Conservation (phyloP, 176 grass and related monocot species). For the Eragrostis curvula region DNA sequence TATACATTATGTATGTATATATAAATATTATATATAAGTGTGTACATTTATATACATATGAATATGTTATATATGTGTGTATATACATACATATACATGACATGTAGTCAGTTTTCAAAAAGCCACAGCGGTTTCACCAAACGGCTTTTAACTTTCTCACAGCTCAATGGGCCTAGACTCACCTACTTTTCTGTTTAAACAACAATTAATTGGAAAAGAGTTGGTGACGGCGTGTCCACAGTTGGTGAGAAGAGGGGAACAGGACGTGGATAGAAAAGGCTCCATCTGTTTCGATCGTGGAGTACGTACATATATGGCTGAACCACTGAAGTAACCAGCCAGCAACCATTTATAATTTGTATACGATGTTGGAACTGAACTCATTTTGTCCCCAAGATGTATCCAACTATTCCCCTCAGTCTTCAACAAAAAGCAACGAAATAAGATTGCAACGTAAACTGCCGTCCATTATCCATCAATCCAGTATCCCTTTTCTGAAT, state of each 20-base stretch:
- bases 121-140: too few relatives aligned
- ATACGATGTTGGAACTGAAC: not conserved
- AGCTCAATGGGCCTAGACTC: not conserved
- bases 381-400: not conserved
- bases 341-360: constrained; percentile 1
- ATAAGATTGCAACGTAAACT: constrained; percentile 4
- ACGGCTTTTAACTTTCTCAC: too few relatives aligned
- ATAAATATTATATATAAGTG: too few relatives aligned
- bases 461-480: not conserved
- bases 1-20: too few relatives aligned
- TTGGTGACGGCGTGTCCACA: not conserved
- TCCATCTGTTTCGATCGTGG: constrained; percentile 1
- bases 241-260: constrained; percentile 10
- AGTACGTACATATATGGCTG: not conserved
- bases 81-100: too few relatives aligned
- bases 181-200: not conserved
- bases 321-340: not conserved
- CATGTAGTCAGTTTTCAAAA: too few relatives aligned
- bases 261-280: constrained; percentile 20
- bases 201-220: not conserved
- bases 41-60: too few relatives aligned
- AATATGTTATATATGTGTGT: too few relatives aligned
- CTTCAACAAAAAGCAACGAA: not conserved
- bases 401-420: not conserved
- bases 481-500: too few relatives aligned